Conservation (phyloP, 257 asterid genomes). For the Coffea eugenioides region DNA sequence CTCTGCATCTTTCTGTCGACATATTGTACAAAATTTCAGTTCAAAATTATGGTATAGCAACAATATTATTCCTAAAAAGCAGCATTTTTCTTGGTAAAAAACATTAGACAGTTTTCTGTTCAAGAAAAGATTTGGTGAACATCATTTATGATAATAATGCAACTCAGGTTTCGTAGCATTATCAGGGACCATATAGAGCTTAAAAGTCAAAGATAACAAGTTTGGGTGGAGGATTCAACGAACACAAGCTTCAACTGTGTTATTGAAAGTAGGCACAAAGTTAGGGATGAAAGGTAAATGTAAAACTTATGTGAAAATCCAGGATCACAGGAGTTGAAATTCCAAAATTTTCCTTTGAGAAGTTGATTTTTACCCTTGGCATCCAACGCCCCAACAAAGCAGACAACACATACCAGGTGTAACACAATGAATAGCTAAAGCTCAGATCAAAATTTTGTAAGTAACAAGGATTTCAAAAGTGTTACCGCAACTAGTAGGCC, state of each 20-base stretch:
- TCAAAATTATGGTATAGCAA: too few relatives aligned
- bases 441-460: neutral
- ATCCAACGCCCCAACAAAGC: neutral
- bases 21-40: too few relatives aligned
- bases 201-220: neutral
- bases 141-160: neutral
- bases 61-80: too few relatives aligned
- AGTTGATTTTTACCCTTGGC: neutral
- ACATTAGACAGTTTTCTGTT: neutral
- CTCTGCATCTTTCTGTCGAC: neutral
- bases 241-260: neutral
- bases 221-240: neutral
- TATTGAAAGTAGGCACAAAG: neutral
- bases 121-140: neutral
- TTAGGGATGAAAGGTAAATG: neutral
- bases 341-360: neutral
- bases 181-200: neutral
- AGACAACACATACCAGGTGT: neutral
- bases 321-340: neutral
- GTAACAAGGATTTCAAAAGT: neutral
- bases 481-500: constrained; percentile 46
- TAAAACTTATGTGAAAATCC: neutral
- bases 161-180: neutral
- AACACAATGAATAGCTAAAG: neutral
- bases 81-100: too few relatives aligned